Conservation (phyloP, 2,329 filamentous ascomycete species). For the Aspergillus terreus region DNA sequence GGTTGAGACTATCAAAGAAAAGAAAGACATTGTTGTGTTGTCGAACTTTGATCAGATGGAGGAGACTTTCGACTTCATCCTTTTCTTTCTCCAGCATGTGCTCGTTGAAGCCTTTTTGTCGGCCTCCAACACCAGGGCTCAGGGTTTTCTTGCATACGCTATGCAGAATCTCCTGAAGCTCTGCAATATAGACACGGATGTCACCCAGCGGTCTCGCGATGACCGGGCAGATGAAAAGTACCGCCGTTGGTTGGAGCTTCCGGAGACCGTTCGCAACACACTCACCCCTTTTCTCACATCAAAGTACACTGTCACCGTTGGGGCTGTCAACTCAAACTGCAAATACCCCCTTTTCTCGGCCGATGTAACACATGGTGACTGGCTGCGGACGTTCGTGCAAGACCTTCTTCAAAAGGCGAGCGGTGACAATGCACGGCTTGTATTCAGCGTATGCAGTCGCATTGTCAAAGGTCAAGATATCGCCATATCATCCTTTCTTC, state of each 20-base stretch:
- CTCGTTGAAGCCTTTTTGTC: conserved; percentile 90
- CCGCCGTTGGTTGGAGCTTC: conserved; percentile 72
- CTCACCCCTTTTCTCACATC: conserved; percentile 87
- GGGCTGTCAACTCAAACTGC: conserved; percentile 50
- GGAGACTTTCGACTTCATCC: conserved; percentile 80
- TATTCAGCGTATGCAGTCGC: conserved; percentile 78
- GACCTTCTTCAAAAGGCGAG: conserved; percentile 78
- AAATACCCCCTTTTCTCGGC: conserved; percentile 76
- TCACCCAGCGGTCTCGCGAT: conserved; percentile 49
- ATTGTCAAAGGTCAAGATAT: conserved; percentile 83
- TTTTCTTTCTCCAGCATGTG: conserved; percentile 81
- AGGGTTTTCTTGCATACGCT: conserved; percentile 87
- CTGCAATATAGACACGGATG: conserved; percentile 65
- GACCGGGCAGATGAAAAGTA: conserved; percentile 60
- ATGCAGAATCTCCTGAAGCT: conserved; percentile 88
- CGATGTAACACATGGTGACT: conserved; percentile 68
- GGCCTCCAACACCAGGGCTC: conserved; percentile 78
- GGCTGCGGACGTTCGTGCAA: conserved; percentile 76
- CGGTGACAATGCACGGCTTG: conserved; percentile 66
- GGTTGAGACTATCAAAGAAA: conserved; percentile 73
- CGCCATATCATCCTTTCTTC: conserved; percentile 78
- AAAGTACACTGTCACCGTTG: conserved; percentile 69
- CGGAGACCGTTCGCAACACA: conserved; percentile 72
- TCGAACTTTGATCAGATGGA: conserved; percentile 77
- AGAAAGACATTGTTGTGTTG: conserved; percentile 77